Percentiles rank a stretch among this genome's conserved stretches.
These are phyloP conservation scores for Taphrina deformans DNA, from an alignment of 1,139 yeast genomes.

Conservation along the genomic window DNA sequence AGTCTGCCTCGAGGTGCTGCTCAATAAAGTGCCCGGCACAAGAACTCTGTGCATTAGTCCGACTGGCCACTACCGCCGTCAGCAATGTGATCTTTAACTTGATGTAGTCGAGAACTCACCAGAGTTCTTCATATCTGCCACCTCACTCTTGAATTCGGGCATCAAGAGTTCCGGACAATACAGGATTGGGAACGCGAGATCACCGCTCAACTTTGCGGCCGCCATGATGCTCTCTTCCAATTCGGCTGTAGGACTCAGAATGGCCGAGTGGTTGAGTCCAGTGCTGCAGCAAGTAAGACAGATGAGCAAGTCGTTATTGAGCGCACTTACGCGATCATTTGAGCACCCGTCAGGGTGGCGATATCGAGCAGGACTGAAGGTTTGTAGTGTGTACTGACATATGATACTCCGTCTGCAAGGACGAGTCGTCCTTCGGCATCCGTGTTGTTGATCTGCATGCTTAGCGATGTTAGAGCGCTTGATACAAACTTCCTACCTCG, in stretches of 20 bases:
- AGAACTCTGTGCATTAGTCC: conserved; percentile 15
- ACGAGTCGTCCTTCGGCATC: conserved; percentile 36
- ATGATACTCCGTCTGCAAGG: conserved; percentile 34
- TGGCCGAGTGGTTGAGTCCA: conserved; percentile 13
- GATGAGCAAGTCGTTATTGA: too few relatives aligned
- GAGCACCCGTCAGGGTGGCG: conserved; percentile 36
- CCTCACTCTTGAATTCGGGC: conserved; percentile 24
- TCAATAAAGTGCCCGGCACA: conserved; percentile 28
- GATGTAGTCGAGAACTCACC: too few relatives aligned
- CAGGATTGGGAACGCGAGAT: conserved; percentile 16
- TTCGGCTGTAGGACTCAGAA: conserved; percentile 6
- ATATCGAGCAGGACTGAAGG: conserved; percentile 30
- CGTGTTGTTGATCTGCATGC: conserved; percentile 27
- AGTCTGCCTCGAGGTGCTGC: conserved; percentile 12
- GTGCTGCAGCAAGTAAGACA: neutral
- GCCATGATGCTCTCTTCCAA: neutral
- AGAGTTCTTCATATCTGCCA: conserved; percentile 26
- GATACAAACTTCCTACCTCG: conserved; percentile 4
- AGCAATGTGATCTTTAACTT: too few relatives aligned
- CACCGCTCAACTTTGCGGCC: conserved; percentile 21
- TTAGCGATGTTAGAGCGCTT: too few relatives aligned
- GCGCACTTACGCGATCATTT: conserved; percentile 16
- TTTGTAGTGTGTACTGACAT: conserved; percentile 6
- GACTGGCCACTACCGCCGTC: conserved; percentile 4
- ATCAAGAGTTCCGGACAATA: conserved; percentile 19